Base-by-base conservation (phyloP, 1,284 basidiomycete species). In the Trichosporon coremiiforme region DNA sequence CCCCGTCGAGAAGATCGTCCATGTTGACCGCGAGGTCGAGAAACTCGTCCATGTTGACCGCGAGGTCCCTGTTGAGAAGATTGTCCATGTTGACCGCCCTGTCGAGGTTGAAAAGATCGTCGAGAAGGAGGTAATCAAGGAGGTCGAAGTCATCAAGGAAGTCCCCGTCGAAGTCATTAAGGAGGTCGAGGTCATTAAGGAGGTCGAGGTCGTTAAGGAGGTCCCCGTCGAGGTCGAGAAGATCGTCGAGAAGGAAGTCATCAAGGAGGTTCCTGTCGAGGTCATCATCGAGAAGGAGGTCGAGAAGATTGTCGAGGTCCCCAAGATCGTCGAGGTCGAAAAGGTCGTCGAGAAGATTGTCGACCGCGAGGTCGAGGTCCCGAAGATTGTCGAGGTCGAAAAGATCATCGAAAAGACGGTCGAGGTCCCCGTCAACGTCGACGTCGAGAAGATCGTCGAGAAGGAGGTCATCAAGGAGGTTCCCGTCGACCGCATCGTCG, bases 401-500 rank as follows among this genome's bases (percentile, higher is more conserved):
- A 85, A 67, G 82, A 84, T 74, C 31, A 86, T 85, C 33, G 80
- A 83, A 67, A 74, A 75, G 62, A 71, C 75, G 47, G 75, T 83
- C 66, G 78, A 78, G 71, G 77, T 80, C 13, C 68, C 73, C 29
- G 75, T 77, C 67, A 74, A 80, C 35, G 77, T 81, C 41, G 80
- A 83, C 66, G 85, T 84, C 64, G 77, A 79, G 60, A 74, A 72
- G 45, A 70, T 77, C 29, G 72, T 79, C 29, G 80, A 78, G 50
- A 73, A 86, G 86, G 70, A 70, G 15, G 76, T 76, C 55, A 70
- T 73, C 67, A 71, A 77, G 53, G 79, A 82, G 60, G 76, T 73
- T 38, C 73, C 77, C 45, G 75, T 77, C 29, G 74, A 77, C 67
- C 77, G 75, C 57, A 79, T 82, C 50, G 79, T 78, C 29, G 80